Conservation (phyloP, 176 grass and related monocot genomes). For the Guadua angustifolia region DNA sequence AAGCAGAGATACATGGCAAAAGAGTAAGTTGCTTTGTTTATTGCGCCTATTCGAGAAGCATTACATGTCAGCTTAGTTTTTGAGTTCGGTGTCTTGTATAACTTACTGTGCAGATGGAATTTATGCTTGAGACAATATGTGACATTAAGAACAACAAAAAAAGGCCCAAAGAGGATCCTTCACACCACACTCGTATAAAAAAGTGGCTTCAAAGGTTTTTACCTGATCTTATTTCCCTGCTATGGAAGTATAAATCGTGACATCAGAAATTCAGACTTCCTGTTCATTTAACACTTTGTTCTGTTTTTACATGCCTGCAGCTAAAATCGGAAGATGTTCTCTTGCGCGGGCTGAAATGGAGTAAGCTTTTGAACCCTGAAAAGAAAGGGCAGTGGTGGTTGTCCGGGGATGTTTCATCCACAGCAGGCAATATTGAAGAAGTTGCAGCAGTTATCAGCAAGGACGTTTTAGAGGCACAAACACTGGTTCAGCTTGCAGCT, state of each 20-base stretch:
- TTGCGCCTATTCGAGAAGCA: constrained; percentile 28
- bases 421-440: constrained; percentile 55
- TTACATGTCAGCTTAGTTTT: constrained; percentile 29
- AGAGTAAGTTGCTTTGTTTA: constrained; percentile 64
- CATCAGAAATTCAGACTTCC: no score
- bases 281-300: no score
- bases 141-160: constrained; percentile 98
- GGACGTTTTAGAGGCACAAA: constrained; percentile 74
- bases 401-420: constrained; percentile 59
- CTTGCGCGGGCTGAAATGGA: constrained; percentile 82
- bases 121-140: constrained; percentile 93
- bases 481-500: constrained; percentile 78
- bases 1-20: constrained; percentile 64
- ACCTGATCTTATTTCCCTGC: neutral
- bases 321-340: neutral
- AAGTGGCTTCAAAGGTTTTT: constrained; percentile 93
- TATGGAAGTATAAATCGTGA: neutral
- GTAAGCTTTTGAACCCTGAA: constrained; percentile 73
- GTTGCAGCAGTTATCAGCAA: constrained; percentile 63
- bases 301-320: no score
- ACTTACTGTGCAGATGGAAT: constrained; percentile 76
- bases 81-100: constrained; percentile 29
- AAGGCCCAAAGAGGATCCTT: constrained; percentile 76
- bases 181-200: constrained; percentile 75
- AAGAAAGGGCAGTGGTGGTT: constrained; percentile 99